Evolutionary conservation across 345 rosid species (phyloP).

Genomic region (Populus nigra): DNA sequence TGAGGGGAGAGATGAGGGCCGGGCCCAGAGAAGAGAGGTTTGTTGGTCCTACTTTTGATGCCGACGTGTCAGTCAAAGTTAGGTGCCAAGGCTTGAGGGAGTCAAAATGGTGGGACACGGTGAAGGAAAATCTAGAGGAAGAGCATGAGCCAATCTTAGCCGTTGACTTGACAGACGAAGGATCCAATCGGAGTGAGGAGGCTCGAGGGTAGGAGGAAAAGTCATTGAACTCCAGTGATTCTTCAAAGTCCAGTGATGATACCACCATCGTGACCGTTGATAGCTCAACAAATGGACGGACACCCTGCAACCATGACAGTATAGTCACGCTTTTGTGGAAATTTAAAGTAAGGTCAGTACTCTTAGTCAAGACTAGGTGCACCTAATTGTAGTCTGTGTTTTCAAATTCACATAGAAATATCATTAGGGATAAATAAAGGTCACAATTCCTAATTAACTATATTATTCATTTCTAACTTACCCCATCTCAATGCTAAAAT

Average conservation of each 20-base stretch:
- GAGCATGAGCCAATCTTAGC: slow-evolving; percentile 74
- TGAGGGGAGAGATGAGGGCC: slow-evolving; percentile 61
- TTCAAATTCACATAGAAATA: not conserved
- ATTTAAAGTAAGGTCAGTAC: not conserved
- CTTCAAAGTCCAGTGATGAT: slow-evolving; percentile 72
- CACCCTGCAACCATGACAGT: slow-evolving; percentile 51
- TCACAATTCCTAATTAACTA: not conserved
- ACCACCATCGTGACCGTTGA: slow-evolving; percentile 62
- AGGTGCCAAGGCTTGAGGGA: slow-evolving; percentile 94
- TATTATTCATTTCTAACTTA: not conserved
- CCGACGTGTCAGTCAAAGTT: slow-evolving; percentile 59
- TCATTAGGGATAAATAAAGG: not conserved
- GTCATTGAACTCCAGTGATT: slow-evolving; percentile 57
- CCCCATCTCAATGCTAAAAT: not conserved
- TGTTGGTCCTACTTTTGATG: slow-evolving; percentile 47
- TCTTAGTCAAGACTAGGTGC: not conserved
- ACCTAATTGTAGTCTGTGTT: not conserved
- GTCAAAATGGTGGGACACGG: slow-evolving; percentile 81
- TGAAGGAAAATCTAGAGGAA: slow-evolving; percentile 89
- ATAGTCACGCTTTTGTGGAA: not conserved
- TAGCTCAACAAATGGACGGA: slow-evolving; percentile 81
- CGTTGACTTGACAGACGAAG: slow-evolving; percentile 55
- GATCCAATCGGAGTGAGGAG: slow-evolving; percentile 73
- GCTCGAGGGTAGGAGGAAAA: slow-evolving; percentile 61
- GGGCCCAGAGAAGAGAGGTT: slow-evolving; percentile 43